Conservation (phyloP, 176 grass and related monocot genomes). For the Areca catechu region DNA sequence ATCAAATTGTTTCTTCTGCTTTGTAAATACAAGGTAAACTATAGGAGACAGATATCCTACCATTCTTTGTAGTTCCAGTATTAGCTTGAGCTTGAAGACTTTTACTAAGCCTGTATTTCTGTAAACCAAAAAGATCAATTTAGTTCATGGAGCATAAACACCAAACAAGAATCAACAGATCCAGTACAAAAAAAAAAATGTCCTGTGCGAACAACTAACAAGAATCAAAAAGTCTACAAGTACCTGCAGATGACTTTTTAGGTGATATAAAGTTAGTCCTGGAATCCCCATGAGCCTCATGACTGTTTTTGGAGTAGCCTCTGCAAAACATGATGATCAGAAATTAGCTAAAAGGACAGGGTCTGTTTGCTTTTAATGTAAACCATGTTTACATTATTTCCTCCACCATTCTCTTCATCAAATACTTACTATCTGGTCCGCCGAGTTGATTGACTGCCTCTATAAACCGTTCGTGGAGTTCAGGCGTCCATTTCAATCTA, state of each 20-base stretch:
- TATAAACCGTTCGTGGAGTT: slow-evolving; percentile 74
- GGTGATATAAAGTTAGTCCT: slow-evolving; percentile 86
- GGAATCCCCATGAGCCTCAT: slow-evolving; percentile 92
- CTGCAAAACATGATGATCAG: slow-evolving; percentile 23
- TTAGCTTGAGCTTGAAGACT: slow-evolving; percentile 58
- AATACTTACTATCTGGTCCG: slow-evolving; percentile 80
- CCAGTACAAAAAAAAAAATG: too few relatives aligned
- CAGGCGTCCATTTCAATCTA: slow-evolving; percentile 85
- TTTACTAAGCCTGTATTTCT: slow-evolving; percentile 94
- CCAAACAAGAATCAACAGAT: too few relatives aligned
- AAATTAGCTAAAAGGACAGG: neutral
- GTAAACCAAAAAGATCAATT: slow-evolving; percentile 16
- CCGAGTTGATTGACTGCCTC: slow-evolving; percentile 74
- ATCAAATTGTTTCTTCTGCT: neutral
- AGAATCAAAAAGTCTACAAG: slow-evolving; percentile 14
- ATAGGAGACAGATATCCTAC: slow-evolving; percentile 19
- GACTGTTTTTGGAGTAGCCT: slow-evolving; percentile 87
- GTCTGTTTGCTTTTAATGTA: slow-evolving; percentile 2
- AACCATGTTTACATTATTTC: neutral
- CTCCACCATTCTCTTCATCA: neutral
- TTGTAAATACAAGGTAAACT: slow-evolving; percentile 6
- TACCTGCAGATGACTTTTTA: slow-evolving; percentile 98
- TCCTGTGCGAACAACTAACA: neutral
- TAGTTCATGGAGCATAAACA: slow-evolving; percentile 9
- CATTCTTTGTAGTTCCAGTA: slow-evolving; percentile 34